phyloP scores from a whole-genome alignment of 2,329 filamentous ascomycete species.

The Botryotinia convoluta region DNA sequence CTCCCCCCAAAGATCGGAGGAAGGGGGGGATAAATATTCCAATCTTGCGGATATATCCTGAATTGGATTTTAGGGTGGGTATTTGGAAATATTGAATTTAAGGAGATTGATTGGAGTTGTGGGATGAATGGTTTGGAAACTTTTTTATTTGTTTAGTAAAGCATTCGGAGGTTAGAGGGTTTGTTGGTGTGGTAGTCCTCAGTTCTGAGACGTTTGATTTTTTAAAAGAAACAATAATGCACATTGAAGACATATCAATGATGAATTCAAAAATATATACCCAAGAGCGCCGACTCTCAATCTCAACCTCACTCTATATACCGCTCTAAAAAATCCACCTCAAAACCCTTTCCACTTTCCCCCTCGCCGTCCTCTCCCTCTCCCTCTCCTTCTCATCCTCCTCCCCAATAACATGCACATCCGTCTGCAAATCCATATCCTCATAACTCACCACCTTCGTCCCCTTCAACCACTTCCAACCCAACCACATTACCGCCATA shows the following conservation, averaged over 20 bases:
- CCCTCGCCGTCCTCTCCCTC: constrained; percentile 30
- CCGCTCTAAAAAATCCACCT: constrained; percentile 35
- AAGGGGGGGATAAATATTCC: too few relatives aligned
- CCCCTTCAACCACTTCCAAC: constrained; percentile 52
- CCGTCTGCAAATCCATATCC: constrained; percentile 52
- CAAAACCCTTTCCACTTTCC: constrained; percentile 31
- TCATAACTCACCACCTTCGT: constrained; percentile 46
- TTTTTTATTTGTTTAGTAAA: too few relatives aligned
- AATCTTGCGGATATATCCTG: too few relatives aligned
- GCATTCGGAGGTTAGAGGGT: too few relatives aligned
- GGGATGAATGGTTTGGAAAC: too few relatives aligned
- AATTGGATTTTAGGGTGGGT: too few relatives aligned
- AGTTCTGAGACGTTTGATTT: background rate
- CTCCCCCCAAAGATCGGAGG: too few relatives aligned
- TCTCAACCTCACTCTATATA: accelerated
- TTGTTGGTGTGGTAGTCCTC: too few relatives aligned
- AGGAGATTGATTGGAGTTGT: too few relatives aligned
- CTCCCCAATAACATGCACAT: constrained; percentile 41
- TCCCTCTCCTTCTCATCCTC: constrained; percentile 33
- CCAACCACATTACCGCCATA: constrained; percentile 54
- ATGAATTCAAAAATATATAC: background rate
- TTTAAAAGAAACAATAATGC: background rate
- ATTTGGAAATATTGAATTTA: too few relatives aligned
- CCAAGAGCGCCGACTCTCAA: background rate
- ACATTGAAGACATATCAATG: background rate